phyloP scores from a whole-genome alignment of 2,329 filamentous ascomycete species.

The Talaromyces sp. region DNA sequence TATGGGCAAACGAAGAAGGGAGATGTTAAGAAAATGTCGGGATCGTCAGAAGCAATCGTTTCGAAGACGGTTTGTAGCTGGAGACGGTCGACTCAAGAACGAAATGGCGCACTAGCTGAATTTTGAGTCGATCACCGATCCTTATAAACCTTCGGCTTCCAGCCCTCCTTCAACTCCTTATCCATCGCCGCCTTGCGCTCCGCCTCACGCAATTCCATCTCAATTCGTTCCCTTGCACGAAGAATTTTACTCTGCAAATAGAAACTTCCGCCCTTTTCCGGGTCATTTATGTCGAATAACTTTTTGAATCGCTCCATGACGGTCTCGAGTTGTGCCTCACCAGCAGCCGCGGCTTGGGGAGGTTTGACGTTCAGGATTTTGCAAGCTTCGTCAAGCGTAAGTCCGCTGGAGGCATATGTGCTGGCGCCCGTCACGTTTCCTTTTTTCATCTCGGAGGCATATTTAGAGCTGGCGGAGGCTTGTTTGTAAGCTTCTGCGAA shows the following conservation, averaged over 20 bases:
- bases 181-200: constrained; percentile 70
- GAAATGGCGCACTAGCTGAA: neutral
- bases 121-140: constrained; percentile 55
- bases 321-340: constrained; percentile 72
- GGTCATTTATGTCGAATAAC: constrained; percentile 90
- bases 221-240: constrained; percentile 85
- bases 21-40: constrained; percentile 14
- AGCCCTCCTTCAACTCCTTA: constrained; percentile 76
- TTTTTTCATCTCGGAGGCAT: constrained; percentile 70
- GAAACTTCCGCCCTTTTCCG: constrained; percentile 93
- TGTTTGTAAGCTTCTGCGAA: constrained; percentile 95
- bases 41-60: neutral
- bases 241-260: constrained; percentile 97
- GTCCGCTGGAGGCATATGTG: constrained; percentile 63
- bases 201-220: constrained; percentile 74
- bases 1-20: constrained; percentile 13
- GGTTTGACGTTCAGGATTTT: constrained; percentile 95
- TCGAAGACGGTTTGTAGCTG: neutral
- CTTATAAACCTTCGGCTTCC: constrained; percentile 94
- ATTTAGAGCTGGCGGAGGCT: constrained; percentile 80
- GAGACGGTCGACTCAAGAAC: neutral
- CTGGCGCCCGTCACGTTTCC: constrained; percentile 50
- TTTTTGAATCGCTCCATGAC: constrained; percentile 88
- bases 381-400: constrained; percentile 94
- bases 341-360: constrained; percentile 58